Percentiles rank a stretch among this genome's conserved stretches.
Conservation (phyloP, 352 stramenopile species). For the Aphanomyces cochlioides region DNA sequence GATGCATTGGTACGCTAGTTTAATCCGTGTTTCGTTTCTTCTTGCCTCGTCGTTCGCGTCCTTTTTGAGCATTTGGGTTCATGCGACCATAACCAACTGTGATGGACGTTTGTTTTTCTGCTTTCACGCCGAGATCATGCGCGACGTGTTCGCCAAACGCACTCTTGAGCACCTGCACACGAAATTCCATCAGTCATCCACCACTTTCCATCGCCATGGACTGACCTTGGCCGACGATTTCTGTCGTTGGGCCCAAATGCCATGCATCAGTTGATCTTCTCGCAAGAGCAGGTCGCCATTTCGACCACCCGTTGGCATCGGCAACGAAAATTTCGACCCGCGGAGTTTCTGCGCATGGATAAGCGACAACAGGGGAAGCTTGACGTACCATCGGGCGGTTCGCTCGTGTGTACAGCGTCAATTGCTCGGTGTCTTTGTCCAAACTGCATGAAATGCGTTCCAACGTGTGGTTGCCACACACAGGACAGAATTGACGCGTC, state of each 20-base stretch:
- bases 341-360: slow-evolving; percentile 69
- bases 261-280: slow-evolving; percentile 96
- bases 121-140: slow-evolving; percentile 89
- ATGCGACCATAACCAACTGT: slow-evolving; percentile 92
- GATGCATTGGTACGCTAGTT: not conserved
- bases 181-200: not conserved
- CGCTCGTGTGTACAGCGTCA: slow-evolving; percentile 79
- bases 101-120: slow-evolving; percentile 86
- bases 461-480: slow-evolving; percentile 95
- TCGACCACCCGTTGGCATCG: slow-evolving; percentile 90
- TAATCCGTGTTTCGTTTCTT: slow-evolving; percentile 89
- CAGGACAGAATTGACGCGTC: slow-evolving; percentile 94
- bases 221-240: slow-evolving; percentile 85
- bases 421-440: slow-evolving; percentile 87
- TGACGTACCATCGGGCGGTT: slow-evolving; percentile 51
- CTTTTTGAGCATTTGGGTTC: slow-evolving; percentile 96
- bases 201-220: not conserved
- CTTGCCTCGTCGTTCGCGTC: slow-evolving; percentile 94
- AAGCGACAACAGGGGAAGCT: not conserved
- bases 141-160: slow-evolving; percentile 95
- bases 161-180: slow-evolving; percentile 66
- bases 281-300: slow-evolving; percentile 95
- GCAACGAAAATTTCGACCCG: slow-evolving; percentile 97
- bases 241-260: slow-evolving; percentile 93
- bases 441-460: slow-evolving; percentile 93